A percentile compares a stretch with the other conserved stretches of the same genome.
These are phyloP conservation scores for Fusarium redolens DNA, from an alignment of 2,329 filamentous ascomycete species.

Conservation along the genomic window DNA sequence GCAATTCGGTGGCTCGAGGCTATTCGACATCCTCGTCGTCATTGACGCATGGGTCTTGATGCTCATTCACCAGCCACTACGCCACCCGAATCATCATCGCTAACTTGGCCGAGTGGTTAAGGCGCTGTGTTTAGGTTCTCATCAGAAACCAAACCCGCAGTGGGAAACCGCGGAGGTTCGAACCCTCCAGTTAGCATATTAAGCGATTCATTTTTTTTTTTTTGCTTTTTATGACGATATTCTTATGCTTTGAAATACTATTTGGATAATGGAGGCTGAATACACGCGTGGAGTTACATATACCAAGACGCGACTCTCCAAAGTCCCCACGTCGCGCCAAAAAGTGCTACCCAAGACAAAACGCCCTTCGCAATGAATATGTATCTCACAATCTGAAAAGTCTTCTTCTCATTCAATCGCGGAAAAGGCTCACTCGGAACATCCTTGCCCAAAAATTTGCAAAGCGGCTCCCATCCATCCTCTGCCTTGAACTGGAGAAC, in stretches of 20 bases:
- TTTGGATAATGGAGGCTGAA: too few relatives aligned
- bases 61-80: fast-evolving
- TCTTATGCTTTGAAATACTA: too few relatives aligned
- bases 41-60: fast-evolving
- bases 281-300: not conserved
- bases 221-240: not conserved
- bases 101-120: constrained; percentile 43
- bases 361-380: constrained; percentile 30
- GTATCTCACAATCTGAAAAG: constrained; percentile 19
- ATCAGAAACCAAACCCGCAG: constrained; percentile 41
- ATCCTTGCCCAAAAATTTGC: constrained; percentile 47
- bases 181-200: constrained; percentile 40
- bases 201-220: constrained; percentile 7
- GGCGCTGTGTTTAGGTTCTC: constrained; percentile 42
- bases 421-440: constrained; percentile 32
- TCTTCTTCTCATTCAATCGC: constrained; percentile 34
- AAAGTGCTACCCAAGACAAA: constrained; percentile 26
- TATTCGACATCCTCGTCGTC: fast-evolving
- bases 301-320: constrained; percentile 18
- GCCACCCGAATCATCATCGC: constrained; percentile 24
- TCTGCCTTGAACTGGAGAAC: constrained; percentile 45
- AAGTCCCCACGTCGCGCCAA: constrained; percentile 13
- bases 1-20: fast-evolving
- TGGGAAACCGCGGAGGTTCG: constrained; percentile 43
- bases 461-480: constrained; percentile 58